Evolutionary conservation across 2,329 filamentous ascomycete genomes (phyloP), one percentile per base, ranked within the genome.

Genomic region (Dryadomyces quercivorus): DNA sequence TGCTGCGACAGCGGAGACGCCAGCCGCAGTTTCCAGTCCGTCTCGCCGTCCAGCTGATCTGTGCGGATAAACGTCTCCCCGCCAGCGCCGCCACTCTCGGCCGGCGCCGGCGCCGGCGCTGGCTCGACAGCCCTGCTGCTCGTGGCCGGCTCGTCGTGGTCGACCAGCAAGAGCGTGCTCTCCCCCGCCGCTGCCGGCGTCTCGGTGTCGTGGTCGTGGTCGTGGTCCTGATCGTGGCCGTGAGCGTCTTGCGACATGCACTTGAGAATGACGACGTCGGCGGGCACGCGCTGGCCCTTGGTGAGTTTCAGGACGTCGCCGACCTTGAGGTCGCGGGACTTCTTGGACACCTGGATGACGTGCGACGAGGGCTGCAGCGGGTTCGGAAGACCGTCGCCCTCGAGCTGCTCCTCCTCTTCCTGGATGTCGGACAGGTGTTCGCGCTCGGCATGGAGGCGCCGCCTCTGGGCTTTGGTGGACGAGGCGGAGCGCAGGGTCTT

Each of bases 41-140:
- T 98, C 71, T 98, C 93, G 61, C 93, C 93, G 64, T 98, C 93
- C 10, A 98, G 77, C 66, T 98, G 93, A 68, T 98, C 93, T 2
- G 94, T 98, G 57, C 93, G 81, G 64, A 98, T 97, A 64, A 98
- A 98, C 0, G 92, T 92, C 69, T 98, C 94, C 31, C 90, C 90
- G 26, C 76, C 75, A n/a, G 77, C 70, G 18, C 70, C 69, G 13
- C 67, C 43, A 44, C 26, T 31, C 31, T 42, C 46, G 22, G 18
- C 50, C 38, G 18, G 31, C 36, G 2, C n/a, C n/a, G n/a, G n/a
- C n/a, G 43, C 42, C 42, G 70, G 67, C 2, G 61, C 59, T 9
- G 36, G 21, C 21, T 18, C 18, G 13, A 61, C 61, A 10, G 57
- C 61, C 0, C 52, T 52, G 4, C 58, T 59, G 38, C 59, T 63